phyloP scores from a whole-genome alignment of 202 grass and related monocot species.

The Schoenoplectus triqueter region DNA sequence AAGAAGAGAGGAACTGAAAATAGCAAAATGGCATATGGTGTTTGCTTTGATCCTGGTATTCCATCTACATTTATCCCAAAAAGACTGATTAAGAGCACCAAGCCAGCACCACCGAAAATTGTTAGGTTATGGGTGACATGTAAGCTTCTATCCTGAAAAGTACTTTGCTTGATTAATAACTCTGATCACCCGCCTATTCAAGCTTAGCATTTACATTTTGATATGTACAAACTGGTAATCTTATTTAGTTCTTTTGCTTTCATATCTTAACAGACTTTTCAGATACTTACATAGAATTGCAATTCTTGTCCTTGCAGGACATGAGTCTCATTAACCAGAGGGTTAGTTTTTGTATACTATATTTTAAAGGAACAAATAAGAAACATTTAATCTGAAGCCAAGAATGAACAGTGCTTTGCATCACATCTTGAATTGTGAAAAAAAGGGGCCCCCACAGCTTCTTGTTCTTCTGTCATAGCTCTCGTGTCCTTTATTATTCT shows the following conservation, averaged over 20 bases:
- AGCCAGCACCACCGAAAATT: constrained; percentile 67
- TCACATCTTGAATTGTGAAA: constrained; percentile 95
- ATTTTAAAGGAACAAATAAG: neutral
- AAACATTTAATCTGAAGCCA: constrained; percentile 62
- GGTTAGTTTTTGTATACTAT: neutral
- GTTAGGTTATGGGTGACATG: constrained; percentile 75
- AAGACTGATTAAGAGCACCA: constrained; percentile 62
- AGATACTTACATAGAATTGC: neutral
- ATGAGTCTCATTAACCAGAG: neutral
- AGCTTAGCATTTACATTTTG: neutral
- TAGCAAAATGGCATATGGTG: constrained; percentile 67
- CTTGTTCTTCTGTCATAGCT: constrained; percentile 83
- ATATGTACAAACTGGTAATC: neutral
- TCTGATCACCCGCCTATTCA: neutral
- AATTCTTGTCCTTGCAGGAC: neutral
- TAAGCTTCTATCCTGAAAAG: constrained; percentile 72
- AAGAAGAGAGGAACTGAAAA: constrained; percentile 59
- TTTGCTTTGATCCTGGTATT: constrained; percentile 70
- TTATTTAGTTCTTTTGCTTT: neutral
- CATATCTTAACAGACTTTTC: neutral
- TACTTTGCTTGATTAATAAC: neutral
- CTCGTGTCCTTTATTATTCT: constrained; percentile 54
- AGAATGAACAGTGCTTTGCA: constrained; percentile 85
- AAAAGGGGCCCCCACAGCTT: constrained; percentile 70
- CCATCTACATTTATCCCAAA: constrained; percentile 90